Evolutionary conservation across 164 flowering plant genomes (phyloP).

Genomic region (Protea cynaroides): DNA sequence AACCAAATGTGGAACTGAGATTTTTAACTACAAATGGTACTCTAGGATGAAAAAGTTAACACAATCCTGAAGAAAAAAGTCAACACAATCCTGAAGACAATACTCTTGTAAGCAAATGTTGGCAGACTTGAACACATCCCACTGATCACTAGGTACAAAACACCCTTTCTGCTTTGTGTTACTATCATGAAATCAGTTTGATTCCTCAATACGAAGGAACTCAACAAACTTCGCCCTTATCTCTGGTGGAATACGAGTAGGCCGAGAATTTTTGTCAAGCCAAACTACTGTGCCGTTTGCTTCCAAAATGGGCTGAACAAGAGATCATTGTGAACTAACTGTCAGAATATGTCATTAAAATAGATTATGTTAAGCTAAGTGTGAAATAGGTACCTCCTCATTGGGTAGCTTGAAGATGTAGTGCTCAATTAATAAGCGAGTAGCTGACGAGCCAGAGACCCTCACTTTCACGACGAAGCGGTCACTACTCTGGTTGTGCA

Average conservation of each 20-base stretch:
- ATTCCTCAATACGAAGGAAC: slow-evolving; percentile 19
- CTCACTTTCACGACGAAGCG: slow-evolving; percentile 79
- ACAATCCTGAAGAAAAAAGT: too few species aligned
- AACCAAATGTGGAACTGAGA: too few species aligned
- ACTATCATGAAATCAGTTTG: neutral
- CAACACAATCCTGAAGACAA: too few species aligned
- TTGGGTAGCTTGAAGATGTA: slow-evolving; percentile 72
- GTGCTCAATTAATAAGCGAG: slow-evolving; percentile 73
- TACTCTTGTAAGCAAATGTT: too few species aligned
- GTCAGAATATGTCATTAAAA: neutral
- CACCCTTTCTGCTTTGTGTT: too few species aligned
- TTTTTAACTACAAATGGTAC: too few species aligned
- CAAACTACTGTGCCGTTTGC: slow-evolving; percentile 58
- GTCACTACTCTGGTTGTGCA: slow-evolving; percentile 66
- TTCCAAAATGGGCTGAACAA: slow-evolving; percentile 48
- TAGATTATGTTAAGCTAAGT: neutral
- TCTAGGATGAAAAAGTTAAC: too few species aligned
- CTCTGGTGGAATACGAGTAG: slow-evolving; percentile 57
- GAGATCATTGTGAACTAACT: neutral
- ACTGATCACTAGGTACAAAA: too few species aligned
- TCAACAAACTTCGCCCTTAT: slow-evolving; percentile 37
- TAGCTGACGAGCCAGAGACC: slow-evolving; percentile 68
- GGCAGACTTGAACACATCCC: too few species aligned
- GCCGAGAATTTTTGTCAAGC: slow-evolving; percentile 62
- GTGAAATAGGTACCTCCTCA: slow-evolving; percentile 50